These are phyloP conservation scores for Logfia minima DNA, from an alignment of 129 eudicot genomes.

Conservation along the genomic window DNA sequence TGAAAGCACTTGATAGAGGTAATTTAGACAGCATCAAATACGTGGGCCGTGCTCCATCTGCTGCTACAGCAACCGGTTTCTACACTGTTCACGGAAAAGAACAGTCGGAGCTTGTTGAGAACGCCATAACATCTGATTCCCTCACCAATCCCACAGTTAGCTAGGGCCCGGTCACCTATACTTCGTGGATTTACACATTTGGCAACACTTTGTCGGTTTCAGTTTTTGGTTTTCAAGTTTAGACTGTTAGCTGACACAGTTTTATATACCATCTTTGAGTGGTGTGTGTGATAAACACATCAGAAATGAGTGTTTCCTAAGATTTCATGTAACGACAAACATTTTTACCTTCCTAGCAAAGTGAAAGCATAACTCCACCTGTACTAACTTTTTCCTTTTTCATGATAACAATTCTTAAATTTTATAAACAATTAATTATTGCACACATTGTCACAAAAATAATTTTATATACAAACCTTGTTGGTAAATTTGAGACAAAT, in stretches of 20 bases:
- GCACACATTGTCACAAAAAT: not conserved
- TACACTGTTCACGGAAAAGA: slow-evolving; percentile 27
- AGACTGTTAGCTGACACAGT: not conserved
- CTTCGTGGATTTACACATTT: not conserved
- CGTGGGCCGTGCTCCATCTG: slow-evolving; percentile 27
- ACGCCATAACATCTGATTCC: slow-evolving; percentile 26
- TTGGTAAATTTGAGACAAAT: slow-evolving; percentile 26
- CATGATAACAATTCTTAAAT: too few species aligned
- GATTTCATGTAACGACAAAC: not conserved
- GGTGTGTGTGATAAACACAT: slow-evolving; percentile 15
- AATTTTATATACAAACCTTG: not conserved
- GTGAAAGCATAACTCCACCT: too few species aligned
- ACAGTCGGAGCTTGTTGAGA: slow-evolving; percentile 28
- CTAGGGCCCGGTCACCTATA: not conserved
- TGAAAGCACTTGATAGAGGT: slow-evolving; percentile 30
- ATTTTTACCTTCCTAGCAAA: too few species aligned
- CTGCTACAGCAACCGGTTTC: slow-evolving; percentile 30
- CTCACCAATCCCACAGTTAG: slow-evolving; percentile 14
- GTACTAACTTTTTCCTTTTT: not conserved
- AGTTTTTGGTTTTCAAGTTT: not conserved
- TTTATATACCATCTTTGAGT: not conserved
- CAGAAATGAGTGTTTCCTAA: slow-evolving; percentile 1
- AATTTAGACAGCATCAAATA: slow-evolving; percentile 22
- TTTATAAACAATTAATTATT: too few species aligned
- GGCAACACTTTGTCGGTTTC: not conserved